Base-by-base conservation (phyloP, 2,329 filamentous ascomycete species). In the Lecanosticta acicola region DNA sequence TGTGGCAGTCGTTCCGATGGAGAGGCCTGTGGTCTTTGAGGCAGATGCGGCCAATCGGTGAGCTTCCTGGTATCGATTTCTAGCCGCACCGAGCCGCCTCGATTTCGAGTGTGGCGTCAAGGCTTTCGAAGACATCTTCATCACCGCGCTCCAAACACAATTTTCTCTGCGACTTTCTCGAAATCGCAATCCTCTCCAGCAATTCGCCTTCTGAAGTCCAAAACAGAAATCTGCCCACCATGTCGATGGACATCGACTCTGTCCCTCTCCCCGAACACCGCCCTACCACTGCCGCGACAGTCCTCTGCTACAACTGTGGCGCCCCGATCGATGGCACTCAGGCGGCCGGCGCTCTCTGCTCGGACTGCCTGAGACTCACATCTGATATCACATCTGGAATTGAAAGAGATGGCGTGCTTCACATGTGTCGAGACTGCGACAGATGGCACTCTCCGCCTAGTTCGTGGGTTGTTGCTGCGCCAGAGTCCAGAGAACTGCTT, bases 251-350 rank as follows among this genome's bases (percentile, higher is more conserved):
- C 41, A 58, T 67, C 47, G 64, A 67, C 53, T 56, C 56, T 37
- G 60, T 59, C 43, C 58, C 57, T 26, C 60, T 63, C 43, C 45
- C 51, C 26, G 43, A 55, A 32, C 55, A 57, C 24, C 69, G 47
- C 57, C 58, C 57, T 52, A 55, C 59, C 17, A 58, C 55, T 5
- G 54, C 57, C 16, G 62, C 64, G 49, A 87, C 83, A n/a, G 95
- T 97, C 64, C 85, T 98, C 48, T 98, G 93, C 71, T 95, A 88
- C 74, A 95, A 97, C 76, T 98, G 93, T 69, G 93, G 91, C 64
- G 89, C 87, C 50, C 84, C 91, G 32, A 95, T 98, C 62, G 90
- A 96, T 69, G 93, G 93, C 68, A 95, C 89, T 14, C 81, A 82
- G 11, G 77, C 87, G 19, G 83, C 85, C 43, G 89, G 89, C 51